These are phyloP conservation scores for Cercophora scortea DNA, from an alignment of 495 filamentous ascomycete species.

Conservation along the genomic window DNA sequence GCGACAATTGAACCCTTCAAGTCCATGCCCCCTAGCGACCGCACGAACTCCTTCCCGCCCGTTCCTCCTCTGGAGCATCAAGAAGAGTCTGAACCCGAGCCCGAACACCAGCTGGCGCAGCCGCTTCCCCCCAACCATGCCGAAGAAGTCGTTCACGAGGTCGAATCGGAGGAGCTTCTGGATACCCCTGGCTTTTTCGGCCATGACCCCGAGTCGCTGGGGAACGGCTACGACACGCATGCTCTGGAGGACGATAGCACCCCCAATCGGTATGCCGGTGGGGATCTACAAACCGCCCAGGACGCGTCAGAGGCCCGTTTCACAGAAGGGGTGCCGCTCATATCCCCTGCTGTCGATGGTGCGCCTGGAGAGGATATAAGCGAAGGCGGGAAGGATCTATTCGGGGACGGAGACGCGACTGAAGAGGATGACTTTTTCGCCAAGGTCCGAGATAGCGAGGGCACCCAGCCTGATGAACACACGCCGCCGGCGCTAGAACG, in stretches of 20 bases:
- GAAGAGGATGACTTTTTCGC: slow-evolving; percentile 48
- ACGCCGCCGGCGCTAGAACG: slow-evolving; percentile 34
- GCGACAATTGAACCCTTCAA: slow-evolving; percentile 46
- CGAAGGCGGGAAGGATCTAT: slow-evolving; percentile 16
- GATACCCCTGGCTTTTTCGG: slow-evolving; percentile 7
- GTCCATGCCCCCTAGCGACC: slow-evolving; percentile 42
- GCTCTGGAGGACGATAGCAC: slow-evolving; percentile 3
- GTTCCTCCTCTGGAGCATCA: slow-evolving; percentile 35
- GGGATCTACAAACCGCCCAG: slow-evolving; percentile 26
- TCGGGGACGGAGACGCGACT: slow-evolving; percentile 28
- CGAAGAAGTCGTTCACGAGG: slow-evolving; percentile 13
- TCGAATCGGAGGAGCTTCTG: slow-evolving; percentile 26
- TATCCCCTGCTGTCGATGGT: slow-evolving; percentile 20
- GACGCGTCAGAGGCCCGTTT: slow-evolving; percentile 41
- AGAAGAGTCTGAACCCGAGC: neutral
- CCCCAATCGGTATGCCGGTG: slow-evolving; percentile 25
- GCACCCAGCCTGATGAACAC: slow-evolving; percentile 7
- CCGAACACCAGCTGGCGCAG: slow-evolving; percentile 15
- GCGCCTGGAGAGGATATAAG: neutral
- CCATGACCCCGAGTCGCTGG: slow-evolving; percentile 14
- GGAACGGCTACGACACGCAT: slow-evolving; percentile 18
- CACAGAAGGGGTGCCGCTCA: slow-evolving; percentile 53
- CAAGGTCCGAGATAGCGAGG: slow-evolving; percentile 22
- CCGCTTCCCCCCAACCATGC: slow-evolving; percentile 11
- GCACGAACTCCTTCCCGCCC: slow-evolving; percentile 57